These are phyloP conservation scores for Epichloe hybrida DNA, from an alignment of 2,329 filamentous ascomycete species.

Conservation along the genomic window DNA sequence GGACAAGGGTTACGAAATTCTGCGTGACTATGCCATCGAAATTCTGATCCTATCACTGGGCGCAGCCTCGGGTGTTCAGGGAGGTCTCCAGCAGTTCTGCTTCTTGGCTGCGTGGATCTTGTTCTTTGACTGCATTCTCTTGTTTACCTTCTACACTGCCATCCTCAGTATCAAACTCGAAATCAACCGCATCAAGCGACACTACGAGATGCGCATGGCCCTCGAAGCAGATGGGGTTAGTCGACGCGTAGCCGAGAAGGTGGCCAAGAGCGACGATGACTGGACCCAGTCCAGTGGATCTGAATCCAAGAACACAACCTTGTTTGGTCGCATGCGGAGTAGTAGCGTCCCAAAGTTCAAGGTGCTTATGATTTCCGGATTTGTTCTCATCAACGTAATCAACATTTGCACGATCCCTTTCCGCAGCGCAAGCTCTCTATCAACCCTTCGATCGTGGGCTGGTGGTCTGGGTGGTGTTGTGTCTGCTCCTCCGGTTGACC, in stretches of 20 bases:
- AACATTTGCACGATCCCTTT: conserved; percentile 89
- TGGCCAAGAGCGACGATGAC: conserved; percentile 81
- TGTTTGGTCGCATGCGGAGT: conserved; percentile 78
- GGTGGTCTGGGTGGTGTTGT: conserved; percentile 50
- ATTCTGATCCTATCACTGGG: conserved; percentile 74
- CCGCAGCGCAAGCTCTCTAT: conserved; percentile 44
- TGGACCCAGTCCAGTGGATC: conserved; percentile 53
- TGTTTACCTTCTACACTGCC: conserved; percentile 96
- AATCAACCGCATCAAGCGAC: conserved; percentile 95
- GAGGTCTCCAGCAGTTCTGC: conserved; percentile 93
- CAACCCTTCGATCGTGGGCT: conserved; percentile 40
- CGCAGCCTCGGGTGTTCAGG: conserved; percentile 87
- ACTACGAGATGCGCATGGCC: conserved; percentile 81
- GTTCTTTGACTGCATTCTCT: conserved; percentile 85
- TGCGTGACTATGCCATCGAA: conserved; percentile 89
- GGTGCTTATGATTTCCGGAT: conserved; percentile 88
- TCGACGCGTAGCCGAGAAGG: conserved; percentile 79
- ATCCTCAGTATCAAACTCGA: conserved; percentile 98
- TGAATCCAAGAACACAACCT: conserved; percentile 39
- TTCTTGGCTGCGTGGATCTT: conserved; percentile 96
- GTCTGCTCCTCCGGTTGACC: conserved; percentile 69
- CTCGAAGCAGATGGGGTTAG: conserved; percentile 95
- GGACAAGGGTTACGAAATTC: conserved; percentile 84
- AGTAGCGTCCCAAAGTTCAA: conserved; percentile 95
- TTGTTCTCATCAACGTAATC: conserved; percentile 77